phyloP scores from a whole-genome alignment of 1,284 basidiomycete species.

The Austroboletus novae-zelandiae region DNA sequence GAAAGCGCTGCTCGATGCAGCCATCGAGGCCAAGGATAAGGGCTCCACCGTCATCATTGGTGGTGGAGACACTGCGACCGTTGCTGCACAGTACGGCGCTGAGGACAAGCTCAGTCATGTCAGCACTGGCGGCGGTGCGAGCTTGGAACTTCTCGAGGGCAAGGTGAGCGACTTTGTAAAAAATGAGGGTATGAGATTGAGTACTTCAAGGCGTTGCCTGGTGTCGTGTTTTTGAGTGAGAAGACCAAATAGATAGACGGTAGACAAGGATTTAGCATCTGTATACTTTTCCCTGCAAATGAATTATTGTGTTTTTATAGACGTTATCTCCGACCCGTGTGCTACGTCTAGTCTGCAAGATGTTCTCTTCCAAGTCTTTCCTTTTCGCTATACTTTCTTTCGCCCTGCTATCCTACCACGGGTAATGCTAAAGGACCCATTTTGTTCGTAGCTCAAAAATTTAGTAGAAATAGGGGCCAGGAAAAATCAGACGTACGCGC shows the following conservation, averaged over 20 bases:
- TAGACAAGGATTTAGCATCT: slow-evolving; percentile 11
- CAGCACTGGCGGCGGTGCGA: slow-evolving; percentile 95
- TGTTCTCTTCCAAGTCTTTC: too few species aligned
- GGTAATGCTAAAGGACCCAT: too few species aligned
- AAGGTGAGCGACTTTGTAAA: slow-evolving; percentile 56
- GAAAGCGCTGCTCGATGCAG: slow-evolving; percentile 81
- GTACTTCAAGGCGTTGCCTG: slow-evolving; percentile 21
- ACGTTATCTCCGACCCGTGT: slow-evolving; percentile 12
- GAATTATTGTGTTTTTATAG: slow-evolving; percentile 22
- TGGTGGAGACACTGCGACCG: slow-evolving; percentile 91
- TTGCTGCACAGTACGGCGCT: slow-evolving; percentile 78
- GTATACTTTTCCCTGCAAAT: slow-evolving; percentile 4
- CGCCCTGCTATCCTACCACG: too few species aligned
- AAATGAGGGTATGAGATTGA: slow-evolving; percentile 8
- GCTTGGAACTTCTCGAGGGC: slow-evolving; percentile 94
- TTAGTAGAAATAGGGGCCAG: too few species aligned
- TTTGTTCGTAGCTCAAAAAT: too few species aligned
- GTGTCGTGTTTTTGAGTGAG: slow-evolving; percentile 29
- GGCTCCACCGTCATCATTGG: slow-evolving; percentile 94
- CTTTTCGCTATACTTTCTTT: too few species aligned
- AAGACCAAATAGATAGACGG: slow-evolving; percentile 17
- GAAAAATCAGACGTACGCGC: too few species aligned
- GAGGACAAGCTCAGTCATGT: slow-evolving; percentile 95
- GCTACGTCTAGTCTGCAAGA: too few species aligned
- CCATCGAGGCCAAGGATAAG: slow-evolving; percentile 82